Conservation (phyloP, 1,284 basidiomycete species). For the Austroboletus niveus region DNA sequence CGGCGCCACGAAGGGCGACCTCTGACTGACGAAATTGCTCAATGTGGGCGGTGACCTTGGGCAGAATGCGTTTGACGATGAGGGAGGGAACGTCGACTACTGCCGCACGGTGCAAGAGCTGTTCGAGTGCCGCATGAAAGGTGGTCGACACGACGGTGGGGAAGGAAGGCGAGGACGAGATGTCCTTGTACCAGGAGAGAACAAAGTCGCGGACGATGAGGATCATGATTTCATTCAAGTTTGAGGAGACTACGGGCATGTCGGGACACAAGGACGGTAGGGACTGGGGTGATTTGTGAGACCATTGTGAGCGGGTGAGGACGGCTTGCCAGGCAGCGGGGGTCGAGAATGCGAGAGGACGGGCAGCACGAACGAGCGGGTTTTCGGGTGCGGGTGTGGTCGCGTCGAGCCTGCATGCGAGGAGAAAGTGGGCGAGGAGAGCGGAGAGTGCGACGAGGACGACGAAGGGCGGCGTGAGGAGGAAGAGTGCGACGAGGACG, state of each 20-base stretch:
- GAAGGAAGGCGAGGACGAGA: conserved; percentile 86
- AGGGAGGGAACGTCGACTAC: conserved; percentile 75
- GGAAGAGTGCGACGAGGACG: no score
- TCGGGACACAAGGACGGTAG: conserved; percentile 60
- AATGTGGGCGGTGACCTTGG: conserved; percentile 85
- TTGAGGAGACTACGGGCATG: conserved; percentile 60
- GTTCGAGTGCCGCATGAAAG: conserved; percentile 65
- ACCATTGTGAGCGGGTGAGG: conserved; percentile 82
- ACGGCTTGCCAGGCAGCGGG: conserved; percentile 91
- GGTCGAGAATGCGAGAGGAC: conserved; percentile 79
- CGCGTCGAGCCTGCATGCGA: conserved; percentile 58
- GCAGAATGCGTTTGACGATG: conserved; percentile 80
- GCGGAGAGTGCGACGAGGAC: conserved; percentile 48
- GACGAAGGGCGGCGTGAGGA: conserved; percentile 34
- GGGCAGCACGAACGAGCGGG: conserved; percentile 51
- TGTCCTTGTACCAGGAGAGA: conserved; percentile 77
- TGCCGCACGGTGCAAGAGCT: conserved; percentile 54
- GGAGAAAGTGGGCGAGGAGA: conserved; percentile 51
- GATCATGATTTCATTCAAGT: conserved; percentile 75
- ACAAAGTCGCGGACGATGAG: conserved; percentile 84
- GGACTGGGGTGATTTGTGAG: conserved; percentile 62
- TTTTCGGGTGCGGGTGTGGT: conserved; percentile 34
- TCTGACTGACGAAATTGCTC: conserved; percentile 93
- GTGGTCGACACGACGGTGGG: conserved; percentile 79
- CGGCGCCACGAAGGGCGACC: conserved; percentile 72